Conservation (phyloP, 371 early-diverging fungal species). For the Apophysomyces elegans region DNA sequence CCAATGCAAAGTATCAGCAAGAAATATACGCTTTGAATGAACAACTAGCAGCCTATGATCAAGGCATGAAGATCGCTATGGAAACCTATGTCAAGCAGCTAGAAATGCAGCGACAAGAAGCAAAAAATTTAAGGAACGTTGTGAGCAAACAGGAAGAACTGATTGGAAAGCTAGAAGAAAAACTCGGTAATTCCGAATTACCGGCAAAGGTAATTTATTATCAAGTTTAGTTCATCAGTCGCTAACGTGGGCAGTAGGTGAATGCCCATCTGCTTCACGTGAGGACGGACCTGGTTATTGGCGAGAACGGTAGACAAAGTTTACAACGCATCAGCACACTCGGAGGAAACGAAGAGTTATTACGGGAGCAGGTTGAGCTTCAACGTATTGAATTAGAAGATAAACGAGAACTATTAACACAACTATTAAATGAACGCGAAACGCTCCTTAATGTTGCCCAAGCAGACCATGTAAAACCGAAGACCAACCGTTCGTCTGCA, state of each 20-base stretch:
- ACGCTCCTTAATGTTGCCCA: slow-evolving; percentile 19
- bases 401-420: slow-evolving; percentile 37
- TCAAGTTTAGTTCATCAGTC: not conserved
- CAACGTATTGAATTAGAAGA: slow-evolving; percentile 44
- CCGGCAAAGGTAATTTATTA: not conserved
- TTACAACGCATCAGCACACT: not conserved
- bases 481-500: slow-evolving; percentile 19
- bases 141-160: slow-evolving; percentile 48
- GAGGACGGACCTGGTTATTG: not conserved
- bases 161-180: slow-evolving; percentile 39
- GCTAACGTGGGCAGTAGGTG: slow-evolving; percentile 10
- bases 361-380: slow-evolving; percentile 40
- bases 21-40: slow-evolving; percentile 29
- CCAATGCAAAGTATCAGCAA: slow-evolving; percentile 13
- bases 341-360: slow-evolving; percentile 14
- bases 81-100: slow-evolving; percentile 38
- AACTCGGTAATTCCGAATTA: slow-evolving; percentile 12
- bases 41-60: slow-evolving; percentile 34
- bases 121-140: slow-evolving; percentile 27
- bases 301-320: slow-evolving; percentile 1
- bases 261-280: not conserved
- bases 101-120: slow-evolving; percentile 35
- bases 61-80: slow-evolving; percentile 39
- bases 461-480: not conserved
- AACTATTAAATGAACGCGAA: slow-evolving; percentile 43